phyloP scores from a whole-genome alignment of 345 rosid genomes.

The Acer yangbiense region DNA sequence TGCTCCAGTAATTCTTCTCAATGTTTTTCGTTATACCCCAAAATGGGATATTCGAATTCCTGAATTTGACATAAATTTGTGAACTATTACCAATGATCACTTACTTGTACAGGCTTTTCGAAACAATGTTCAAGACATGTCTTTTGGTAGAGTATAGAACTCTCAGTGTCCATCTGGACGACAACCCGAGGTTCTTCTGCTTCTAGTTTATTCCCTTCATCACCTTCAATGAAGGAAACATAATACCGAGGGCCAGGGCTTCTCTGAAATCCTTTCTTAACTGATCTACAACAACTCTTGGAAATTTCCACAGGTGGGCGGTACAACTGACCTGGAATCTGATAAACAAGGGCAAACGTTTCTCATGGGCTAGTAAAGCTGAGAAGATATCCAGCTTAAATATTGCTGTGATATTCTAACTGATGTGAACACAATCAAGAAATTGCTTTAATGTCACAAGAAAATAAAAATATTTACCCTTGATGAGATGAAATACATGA shows the following conservation, averaged over 20 bases:
- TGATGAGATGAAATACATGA: neutral
- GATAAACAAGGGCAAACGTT: neutral
- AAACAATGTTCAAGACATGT: constrained; percentile 80
- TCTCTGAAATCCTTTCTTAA: constrained; percentile 60
- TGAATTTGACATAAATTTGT: neutral
- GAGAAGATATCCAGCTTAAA: constrained; percentile 3
- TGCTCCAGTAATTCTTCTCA: neutral
- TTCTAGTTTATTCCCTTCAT: constrained; percentile 31
- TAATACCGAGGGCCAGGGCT: constrained; percentile 63
- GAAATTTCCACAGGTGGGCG: constrained; percentile 68
- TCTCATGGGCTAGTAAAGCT: neutral
- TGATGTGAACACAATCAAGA: neutral
- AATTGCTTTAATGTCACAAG: neutral
- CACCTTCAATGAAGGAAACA: constrained; percentile 50
- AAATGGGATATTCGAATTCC: neutral
- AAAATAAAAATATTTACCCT: neutral
- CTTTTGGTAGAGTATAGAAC: constrained; percentile 74
- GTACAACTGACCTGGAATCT: constrained; percentile 70
- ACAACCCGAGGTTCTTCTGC: constrained; percentile 55
- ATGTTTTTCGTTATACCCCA: neutral
- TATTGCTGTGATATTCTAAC: neutral
- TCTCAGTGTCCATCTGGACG: constrained; percentile 96
- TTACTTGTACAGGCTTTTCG: constrained; percentile 71
- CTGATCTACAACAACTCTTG: constrained; percentile 67
- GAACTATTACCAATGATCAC: constrained; percentile 16